Evolutionary conservation across 208 protist species (phyloP).

Genomic region (Spongospora subterranea): DNA sequence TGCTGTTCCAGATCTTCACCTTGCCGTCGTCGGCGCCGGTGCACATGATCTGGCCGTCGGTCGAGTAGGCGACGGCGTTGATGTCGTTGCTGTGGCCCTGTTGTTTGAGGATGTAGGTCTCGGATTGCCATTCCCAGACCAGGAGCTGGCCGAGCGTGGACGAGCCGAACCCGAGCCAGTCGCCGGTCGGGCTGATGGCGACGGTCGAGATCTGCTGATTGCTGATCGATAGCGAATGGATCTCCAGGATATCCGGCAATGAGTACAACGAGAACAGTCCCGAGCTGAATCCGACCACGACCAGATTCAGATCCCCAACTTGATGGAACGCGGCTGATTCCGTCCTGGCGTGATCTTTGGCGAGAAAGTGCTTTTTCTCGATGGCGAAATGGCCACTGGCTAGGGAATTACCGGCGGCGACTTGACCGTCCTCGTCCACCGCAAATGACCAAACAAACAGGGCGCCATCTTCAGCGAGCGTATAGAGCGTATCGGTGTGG

Average conservation of each 20-base stretch:
- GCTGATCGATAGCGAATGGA: slow-evolving; percentile 75
- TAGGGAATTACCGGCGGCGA: not conserved
- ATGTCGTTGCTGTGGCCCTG: slow-evolving; percentile 66
- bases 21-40: slow-evolving; percentile 71
- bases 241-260: slow-evolving; percentile 72
- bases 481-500: slow-evolving; percentile 65
- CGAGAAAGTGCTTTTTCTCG: slow-evolving; percentile 56
- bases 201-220: slow-evolving; percentile 60
- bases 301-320: slow-evolving; percentile 54
- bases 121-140: slow-evolving; percentile 87
- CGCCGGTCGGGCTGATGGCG: slow-evolving; percentile 77
- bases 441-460: slow-evolving; percentile 71
- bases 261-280: slow-evolving; percentile 81
- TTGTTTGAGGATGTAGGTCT: slow-evolving; percentile 77
- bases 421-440: not conserved
- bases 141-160: slow-evolving; percentile 78
- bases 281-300: slow-evolving; percentile 76
- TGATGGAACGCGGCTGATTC: slow-evolving; percentile 69
- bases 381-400: slow-evolving; percentile 2
- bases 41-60: slow-evolving; percentile 67
- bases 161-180: slow-evolving; percentile 84
- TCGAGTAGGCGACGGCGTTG: slow-evolving; percentile 66
- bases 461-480: slow-evolving; percentile 72
- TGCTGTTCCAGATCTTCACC: slow-evolving; percentile 71
- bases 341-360: slow-evolving; percentile 58